These are phyloP conservation scores for Blastobotrys ciferrii DNA, from an alignment of 1,139 yeast species.

Conservation along the genomic window DNA sequence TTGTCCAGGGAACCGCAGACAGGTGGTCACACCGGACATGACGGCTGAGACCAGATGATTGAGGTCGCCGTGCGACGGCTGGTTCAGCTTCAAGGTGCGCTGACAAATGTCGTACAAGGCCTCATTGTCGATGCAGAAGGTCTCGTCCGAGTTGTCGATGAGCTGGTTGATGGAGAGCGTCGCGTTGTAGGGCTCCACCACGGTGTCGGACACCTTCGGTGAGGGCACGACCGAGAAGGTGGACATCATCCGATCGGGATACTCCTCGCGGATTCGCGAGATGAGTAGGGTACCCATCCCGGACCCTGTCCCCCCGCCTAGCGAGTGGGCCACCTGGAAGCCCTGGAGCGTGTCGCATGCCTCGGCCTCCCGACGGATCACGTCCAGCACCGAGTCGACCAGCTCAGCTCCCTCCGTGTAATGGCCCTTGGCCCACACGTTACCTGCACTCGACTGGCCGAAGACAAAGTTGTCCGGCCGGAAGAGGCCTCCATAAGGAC, in stretches of 20 bases:
- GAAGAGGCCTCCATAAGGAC: conserved; percentile 75
- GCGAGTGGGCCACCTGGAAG: conserved; percentile 88
- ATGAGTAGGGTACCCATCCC: conserved; percentile 90
- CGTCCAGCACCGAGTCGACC: conserved; percentile 85
- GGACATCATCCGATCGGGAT: conserved; percentile 94
- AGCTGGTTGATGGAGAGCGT: conserved; percentile 89
- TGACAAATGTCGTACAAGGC: conserved; percentile 88
- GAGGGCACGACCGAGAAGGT: conserved; percentile 91
- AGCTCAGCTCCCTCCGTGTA: conserved; percentile 95
- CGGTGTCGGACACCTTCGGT: conserved; percentile 88
- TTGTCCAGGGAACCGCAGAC: conserved; percentile 92
- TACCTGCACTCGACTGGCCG: conserved; percentile 91
- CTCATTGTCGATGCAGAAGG: conserved; percentile 92
- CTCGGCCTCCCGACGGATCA: conserved; percentile 90
- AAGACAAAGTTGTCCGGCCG: conserved; percentile 88
- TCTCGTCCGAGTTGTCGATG: conserved; percentile 86
- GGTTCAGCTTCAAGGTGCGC: conserved; percentile 73
- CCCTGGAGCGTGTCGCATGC: conserved; percentile 91
- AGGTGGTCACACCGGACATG: conserved; percentile 88
- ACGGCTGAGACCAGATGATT: conserved; percentile 82
- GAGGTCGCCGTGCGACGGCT: conserved; percentile 75
- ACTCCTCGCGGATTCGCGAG: conserved; percentile 80
- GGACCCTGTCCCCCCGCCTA: conserved; percentile 97
- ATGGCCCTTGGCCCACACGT: conserved; percentile 96
- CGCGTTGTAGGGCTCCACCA: conserved; percentile 92